phyloP scores from a whole-genome alignment of 148 eudicot genomes.

The Beta vulgaris region DNA sequence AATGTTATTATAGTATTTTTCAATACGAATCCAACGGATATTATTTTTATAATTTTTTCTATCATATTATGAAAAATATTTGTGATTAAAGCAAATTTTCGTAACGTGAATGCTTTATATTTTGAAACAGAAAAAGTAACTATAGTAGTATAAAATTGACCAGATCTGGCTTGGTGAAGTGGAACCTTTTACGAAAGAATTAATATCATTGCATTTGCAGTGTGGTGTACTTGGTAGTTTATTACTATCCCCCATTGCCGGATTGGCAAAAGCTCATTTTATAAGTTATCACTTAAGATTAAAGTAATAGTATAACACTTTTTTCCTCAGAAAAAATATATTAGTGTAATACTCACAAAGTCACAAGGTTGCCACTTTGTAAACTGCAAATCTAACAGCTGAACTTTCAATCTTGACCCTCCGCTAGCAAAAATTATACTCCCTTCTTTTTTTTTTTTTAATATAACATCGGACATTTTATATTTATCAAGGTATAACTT shows the following conservation, averaged over 20 bases:
- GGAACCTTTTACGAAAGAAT: background rate
- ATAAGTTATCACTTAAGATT: background rate
- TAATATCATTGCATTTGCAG: background rate
- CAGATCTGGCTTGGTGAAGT: background rate
- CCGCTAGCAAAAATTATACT: background rate
- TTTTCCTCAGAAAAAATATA: background rate
- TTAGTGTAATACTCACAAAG: background rate
- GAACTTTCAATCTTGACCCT: background rate
- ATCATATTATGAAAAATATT: too few relatives aligned
- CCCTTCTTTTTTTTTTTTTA: too few relatives aligned
- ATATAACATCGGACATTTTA: too few relatives aligned
- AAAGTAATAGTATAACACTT: background rate
- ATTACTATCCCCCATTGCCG: background rate
- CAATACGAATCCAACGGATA: too few relatives aligned
- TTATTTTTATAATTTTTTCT: too few relatives aligned
- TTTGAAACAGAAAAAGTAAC: too few relatives aligned
- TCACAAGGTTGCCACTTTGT: background rate
- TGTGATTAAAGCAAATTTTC: too few relatives aligned
- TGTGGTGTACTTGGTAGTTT: background rate
- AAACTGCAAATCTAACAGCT: conserved; percentile 6
- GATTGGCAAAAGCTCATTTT: background rate
- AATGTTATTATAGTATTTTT: too few relatives aligned
- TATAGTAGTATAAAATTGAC: background rate
- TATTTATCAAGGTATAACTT: too few relatives aligned
- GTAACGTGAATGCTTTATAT: too few relatives aligned